These are phyloP conservation scores for Articulospora tetracladia DNA, from an alignment of 495 filamentous ascomycete genomes.

Conservation along the genomic window DNA sequence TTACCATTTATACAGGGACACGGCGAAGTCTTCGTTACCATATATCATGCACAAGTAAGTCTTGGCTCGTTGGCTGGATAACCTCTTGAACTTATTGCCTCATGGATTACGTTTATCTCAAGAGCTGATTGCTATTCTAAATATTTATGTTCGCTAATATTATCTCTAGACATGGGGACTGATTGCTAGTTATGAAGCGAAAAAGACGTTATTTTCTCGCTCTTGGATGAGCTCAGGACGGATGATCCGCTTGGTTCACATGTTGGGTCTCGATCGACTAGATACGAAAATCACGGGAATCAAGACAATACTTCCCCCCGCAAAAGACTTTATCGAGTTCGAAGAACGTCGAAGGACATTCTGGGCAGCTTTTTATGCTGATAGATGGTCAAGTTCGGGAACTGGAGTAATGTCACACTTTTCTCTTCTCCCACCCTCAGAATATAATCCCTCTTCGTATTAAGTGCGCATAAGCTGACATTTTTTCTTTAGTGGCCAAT, in stretches of 20 bases:
- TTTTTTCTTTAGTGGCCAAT: slow-evolving; percentile 97
- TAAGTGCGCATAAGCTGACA: too few species aligned
- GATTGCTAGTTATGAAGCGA: slow-evolving; percentile 82
- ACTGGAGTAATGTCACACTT: too few species aligned
- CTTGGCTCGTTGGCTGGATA: neutral
- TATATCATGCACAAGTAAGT: slow-evolving; percentile 64
- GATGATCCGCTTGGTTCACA: slow-evolving; percentile 69
- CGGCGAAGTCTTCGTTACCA: slow-evolving; percentile 76
- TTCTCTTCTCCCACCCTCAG: too few species aligned
- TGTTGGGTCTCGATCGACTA: slow-evolving; percentile 89
- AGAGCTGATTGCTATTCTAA: too few species aligned
- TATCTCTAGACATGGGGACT: slow-evolving; percentile 60
- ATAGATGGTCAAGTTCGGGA: slow-evolving; percentile 91
- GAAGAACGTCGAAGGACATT: slow-evolving; percentile 91
- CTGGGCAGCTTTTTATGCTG: slow-evolving; percentile 86
- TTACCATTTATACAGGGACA: slow-evolving; percentile 45
- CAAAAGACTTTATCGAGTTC: slow-evolving; percentile 86
- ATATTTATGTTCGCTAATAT: neutral
- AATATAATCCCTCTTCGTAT: too few species aligned
- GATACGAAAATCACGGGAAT: slow-evolving; percentile 79
- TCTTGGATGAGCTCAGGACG: slow-evolving; percentile 90
- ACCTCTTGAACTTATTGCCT: neutral
- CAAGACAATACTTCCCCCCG: slow-evolving; percentile 80
- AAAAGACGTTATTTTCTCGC: slow-evolving; percentile 92
- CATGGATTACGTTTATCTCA: too few species aligned